phyloP scores from a whole-genome alignment of 768 basidiomycete genomes.

The Tulasnella sp. region DNA sequence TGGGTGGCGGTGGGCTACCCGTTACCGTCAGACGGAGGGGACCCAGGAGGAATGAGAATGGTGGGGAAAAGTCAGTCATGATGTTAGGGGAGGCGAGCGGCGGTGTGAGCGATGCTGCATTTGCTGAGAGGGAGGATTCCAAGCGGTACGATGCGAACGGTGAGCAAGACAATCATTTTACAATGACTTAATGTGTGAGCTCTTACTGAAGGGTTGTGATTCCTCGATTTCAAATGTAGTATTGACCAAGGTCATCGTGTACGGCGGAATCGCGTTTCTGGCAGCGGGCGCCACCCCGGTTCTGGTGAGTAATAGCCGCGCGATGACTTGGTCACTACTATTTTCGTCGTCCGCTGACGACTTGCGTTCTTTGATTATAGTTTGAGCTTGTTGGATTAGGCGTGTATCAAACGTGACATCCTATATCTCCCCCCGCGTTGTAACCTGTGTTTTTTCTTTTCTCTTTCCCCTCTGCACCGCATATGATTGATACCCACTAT shows the following conservation, averaged over 20 bases:
- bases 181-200: neutral
- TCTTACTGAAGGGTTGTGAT: slow-evolving; percentile 1
- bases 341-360: no score
- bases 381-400: slow-evolving; percentile 18
- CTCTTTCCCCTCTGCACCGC: no score
- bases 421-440: no score
- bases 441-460: no score
- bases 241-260: slow-evolving; percentile 82
- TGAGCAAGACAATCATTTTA: slow-evolving; percentile 27
- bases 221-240: slow-evolving; percentile 35
- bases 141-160: slow-evolving; percentile 85
- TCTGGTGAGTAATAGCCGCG: slow-evolving; percentile 24
- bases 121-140: slow-evolving; percentile 29
- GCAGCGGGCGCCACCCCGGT: slow-evolving; percentile 53
- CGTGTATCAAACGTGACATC: neutral
- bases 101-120: no score
- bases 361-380: neutral
- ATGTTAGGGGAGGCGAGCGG: no score
- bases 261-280: slow-evolving; percentile 72
- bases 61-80: neutral
- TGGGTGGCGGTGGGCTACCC: neutral
- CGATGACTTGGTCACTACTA: neutral
- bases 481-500: slow-evolving; percentile 1
- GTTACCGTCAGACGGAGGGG: neutral
- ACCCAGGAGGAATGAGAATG: slow-evolving; percentile 16